phyloP scores from a whole-genome alignment of 2,329 filamentous ascomycete genomes.

The Magnaporthiopsis incrustans region DNA sequence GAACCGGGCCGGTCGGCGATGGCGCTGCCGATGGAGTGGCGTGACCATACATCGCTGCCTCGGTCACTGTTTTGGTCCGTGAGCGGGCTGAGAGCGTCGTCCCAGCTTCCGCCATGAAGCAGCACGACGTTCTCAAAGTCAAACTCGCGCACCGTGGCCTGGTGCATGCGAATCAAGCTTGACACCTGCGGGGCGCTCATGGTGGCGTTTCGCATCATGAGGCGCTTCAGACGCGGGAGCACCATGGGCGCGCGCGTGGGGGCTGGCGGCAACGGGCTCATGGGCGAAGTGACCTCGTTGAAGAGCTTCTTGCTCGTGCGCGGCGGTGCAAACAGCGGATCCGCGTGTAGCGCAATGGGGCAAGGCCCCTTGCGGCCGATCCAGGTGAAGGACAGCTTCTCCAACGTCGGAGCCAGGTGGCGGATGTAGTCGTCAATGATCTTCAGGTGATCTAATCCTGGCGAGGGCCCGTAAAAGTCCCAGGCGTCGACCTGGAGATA shows the following conservation, averaged over 20 bases:
- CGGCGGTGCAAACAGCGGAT: slow-evolving; percentile 58
- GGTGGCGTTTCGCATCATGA: slow-evolving; percentile 64
- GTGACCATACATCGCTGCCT: slow-evolving; percentile 32
- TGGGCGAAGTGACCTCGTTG: slow-evolving; percentile 55
- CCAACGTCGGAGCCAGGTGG: slow-evolving; percentile 56
- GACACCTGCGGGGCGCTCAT: slow-evolving; percentile 66
- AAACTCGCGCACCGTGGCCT: slow-evolving; percentile 63
- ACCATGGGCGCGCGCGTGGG: slow-evolving; percentile 45
- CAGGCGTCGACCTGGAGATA: slow-evolving; percentile 65
- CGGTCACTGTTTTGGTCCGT: slow-evolving; percentile 37
- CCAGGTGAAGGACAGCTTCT: slow-evolving; percentile 72
- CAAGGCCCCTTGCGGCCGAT: slow-evolving; percentile 64
- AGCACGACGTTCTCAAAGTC: slow-evolving; percentile 72
- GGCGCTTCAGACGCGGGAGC: slow-evolving; percentile 59
- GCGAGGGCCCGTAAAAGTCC: slow-evolving; percentile 52
- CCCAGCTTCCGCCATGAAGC: slow-evolving; percentile 63
- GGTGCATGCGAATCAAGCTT: slow-evolving; percentile 59
- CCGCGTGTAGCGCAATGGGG: slow-evolving; percentile 61
- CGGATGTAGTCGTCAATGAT: slow-evolving; percentile 76
- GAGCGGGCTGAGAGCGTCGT: slow-evolving; percentile 71
- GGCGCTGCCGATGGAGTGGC: slow-evolving; percentile 26
- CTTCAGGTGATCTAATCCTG: slow-evolving; percentile 62
- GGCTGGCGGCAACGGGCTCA: slow-evolving; percentile 51
- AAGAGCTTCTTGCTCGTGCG: slow-evolving; percentile 50
- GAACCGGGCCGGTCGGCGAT: slow-evolving; percentile 15